Evolutionary conservation across 352 stramenopile genomes (phyloP), one percentile per base, ranked within the genome.

Genomic region (Pythium oligandrum): DNA sequence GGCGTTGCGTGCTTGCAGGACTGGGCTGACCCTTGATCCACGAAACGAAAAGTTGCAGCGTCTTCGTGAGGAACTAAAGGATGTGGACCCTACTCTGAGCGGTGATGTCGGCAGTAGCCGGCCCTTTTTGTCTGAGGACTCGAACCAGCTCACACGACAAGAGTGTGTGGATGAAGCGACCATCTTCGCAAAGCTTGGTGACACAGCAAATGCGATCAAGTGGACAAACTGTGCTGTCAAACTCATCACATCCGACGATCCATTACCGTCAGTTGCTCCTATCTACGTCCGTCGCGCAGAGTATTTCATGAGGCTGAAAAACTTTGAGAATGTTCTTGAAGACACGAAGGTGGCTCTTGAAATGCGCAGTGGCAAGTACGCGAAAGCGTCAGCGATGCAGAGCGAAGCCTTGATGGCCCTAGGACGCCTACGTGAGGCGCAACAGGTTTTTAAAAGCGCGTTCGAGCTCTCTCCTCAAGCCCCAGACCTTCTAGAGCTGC

Each of bases 11-110:
- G 59, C 70, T 9, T 79, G 70, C 31, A 59, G 63, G 4, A 49
- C 71, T 59, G 70, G 70, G 56, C 55, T 79, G 11, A 48, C 59
- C n/a, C 35, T 76, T 4, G 51, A 72, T 11, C 17, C 17, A 26
- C 17, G 17, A 26, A 26, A 26, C 17, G 17, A 26, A 26, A 26
- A 26, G 17, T 26, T 26, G 17, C 17, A 26, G 17, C 17, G 17
- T 26, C 17, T 26, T 26, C 17, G 17, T 26, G 17, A 26, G 17
- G 17, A 26, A 26, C 17, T 26, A 26, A 26, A 26, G 17, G 17
- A 26, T 0, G 17, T 26, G 17, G 17, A 26, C 17, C 17, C 17
- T 26, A 26, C 17, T 26, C 17, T 26, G 17, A 26, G 17, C 17
- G 17, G 17, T 26, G 17, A 26, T 26, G 17, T 26, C 17, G 17